Percentiles rank a stretch among this genome's conserved stretches.
Evolutionary conservation across 768 basidiomycete species (phyloP).

Genomic region (Hypholoma fasciculare): DNA sequence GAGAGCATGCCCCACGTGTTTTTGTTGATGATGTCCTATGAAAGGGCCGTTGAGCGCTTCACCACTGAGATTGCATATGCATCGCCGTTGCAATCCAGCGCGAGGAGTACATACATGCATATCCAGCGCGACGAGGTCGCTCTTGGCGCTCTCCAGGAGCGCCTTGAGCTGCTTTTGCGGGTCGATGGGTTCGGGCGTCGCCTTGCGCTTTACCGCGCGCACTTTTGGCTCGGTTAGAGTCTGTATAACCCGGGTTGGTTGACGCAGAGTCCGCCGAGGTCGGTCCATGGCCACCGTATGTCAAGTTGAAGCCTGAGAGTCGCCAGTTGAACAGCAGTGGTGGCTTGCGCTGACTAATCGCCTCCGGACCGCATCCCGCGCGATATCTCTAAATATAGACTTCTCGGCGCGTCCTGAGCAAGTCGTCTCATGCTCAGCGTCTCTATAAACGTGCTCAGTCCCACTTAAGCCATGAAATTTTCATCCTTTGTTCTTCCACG

Average conservation of each 20-base stretch:
- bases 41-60: conserved; percentile 23
- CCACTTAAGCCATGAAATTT: too few species aligned
- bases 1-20: conserved; percentile 48
- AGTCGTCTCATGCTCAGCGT: too few species aligned
- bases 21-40: conserved; percentile 49
- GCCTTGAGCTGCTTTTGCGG: conserved; percentile 35
- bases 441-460: too few species aligned
- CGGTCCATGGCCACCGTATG: conserved; percentile 20
- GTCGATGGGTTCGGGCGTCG: conserved; percentile 24
- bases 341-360: not conserved
- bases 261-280: conserved; percentile 27
- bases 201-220: conserved; percentile 26
- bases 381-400: too few species aligned
- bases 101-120: conserved; percentile 43
- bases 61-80: not conserved
- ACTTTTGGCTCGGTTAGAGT: conserved; percentile 7
- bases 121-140: conserved; percentile 47
- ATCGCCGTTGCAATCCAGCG: not conserved
- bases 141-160: conserved; percentile 48
- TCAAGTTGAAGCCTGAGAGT: not conserved
- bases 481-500: too few species aligned
- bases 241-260: conserved; percentile 11
- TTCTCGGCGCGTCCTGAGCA: too few species aligned
- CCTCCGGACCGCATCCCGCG: too few species aligned
- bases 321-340: not conserved